Evolutionary conservation across 257 asterid genomes (phyloP), one percentile per base, ranked within the genome.

Genomic region (Cinchona pubescens): DNA sequence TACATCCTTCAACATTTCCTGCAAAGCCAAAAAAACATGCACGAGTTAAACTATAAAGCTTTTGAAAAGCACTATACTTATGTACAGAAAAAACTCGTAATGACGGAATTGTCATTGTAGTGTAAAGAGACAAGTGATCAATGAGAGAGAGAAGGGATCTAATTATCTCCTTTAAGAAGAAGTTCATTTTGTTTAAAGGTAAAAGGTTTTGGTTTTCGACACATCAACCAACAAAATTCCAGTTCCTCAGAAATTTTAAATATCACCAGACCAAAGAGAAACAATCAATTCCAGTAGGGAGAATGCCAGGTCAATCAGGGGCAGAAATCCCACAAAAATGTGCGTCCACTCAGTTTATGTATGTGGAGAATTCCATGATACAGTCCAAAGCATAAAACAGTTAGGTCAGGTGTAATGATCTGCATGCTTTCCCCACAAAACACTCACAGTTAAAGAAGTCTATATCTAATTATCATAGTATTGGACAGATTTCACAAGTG

Each of bases 1-100:
- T 6, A 84, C 90, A 79, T 94, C 97, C 90, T 94, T 94, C 87
- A 94, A 79, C 98, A 94, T 94, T 79, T 94, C 98, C 98, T 94
- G 92, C 84, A 80, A 75, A 23, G 74, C 25, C 68, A 62, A 67
- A n/a, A 62, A 51, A 75, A 71, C 48, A 40, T 72, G 35, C 48
- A 64, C 14, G 38, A 71, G 59, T 38, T 55, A 35, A 25, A 76
- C 68, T 15, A 27, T 42, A 53, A 76, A 46, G 46, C 25, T 63
- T 58, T 32, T 15, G 2, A 25, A 61, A 72, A 43, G 48, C 64
- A 49, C 27, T 71, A 34, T 23, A 11, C 18, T n/a, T 2, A 78
- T 16, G 34, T 27, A 38, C 25, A 29, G 43, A 19, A 13, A 67
- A 68, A 69, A n/a, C 51, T 32, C 25, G n/a, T 0, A 16, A 67